Percentiles rank a stretch among this genome's conserved stretches.
Evolutionary conservation across 768 basidiomycete species (phyloP).

Genomic region (Dioszegia aurantiaca): DNA sequence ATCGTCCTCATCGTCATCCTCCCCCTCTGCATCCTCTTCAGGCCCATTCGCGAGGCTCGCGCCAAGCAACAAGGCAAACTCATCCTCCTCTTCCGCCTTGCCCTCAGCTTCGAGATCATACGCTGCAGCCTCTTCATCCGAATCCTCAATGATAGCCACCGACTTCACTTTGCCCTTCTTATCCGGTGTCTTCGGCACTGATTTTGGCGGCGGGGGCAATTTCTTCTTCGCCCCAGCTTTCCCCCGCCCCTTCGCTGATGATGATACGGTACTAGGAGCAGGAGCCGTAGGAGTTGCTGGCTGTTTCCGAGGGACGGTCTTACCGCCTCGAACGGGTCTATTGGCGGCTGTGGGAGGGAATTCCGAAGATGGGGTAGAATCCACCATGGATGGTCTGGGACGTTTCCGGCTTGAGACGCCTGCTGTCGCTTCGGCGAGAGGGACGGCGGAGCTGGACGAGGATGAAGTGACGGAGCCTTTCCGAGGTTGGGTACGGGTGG

Average conservation of each 20-base stretch:
- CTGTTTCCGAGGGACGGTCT: constrained; percentile 18
- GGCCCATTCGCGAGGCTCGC: constrained; percentile 29
- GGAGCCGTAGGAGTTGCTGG: not conserved
- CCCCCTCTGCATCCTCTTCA: constrained; percentile 25
- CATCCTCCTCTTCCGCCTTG: constrained; percentile 24
- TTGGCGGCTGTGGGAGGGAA: not conserved
- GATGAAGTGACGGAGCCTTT: constrained; percentile 1
- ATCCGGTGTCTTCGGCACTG: constrained; percentile 1
- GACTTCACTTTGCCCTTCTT: constrained; percentile 36
- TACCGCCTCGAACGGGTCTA: not conserved
- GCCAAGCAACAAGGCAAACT: constrained; percentile 41
- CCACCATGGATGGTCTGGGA: not conserved
- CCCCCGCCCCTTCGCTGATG: constrained; percentile 1
- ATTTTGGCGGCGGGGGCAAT: not conserved
- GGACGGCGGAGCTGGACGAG: constrained; percentile 1
- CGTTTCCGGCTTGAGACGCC: not conserved
- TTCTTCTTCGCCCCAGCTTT: constrained; percentile 16
- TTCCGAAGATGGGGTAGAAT: not conserved
- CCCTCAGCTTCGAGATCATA: constrained; percentile 9
- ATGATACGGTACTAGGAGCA: too few relatives aligned
- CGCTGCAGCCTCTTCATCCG: constrained; percentile 33
- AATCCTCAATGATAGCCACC: constrained; percentile 42
- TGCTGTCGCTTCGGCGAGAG: not conserved
- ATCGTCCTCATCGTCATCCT: constrained; percentile 23
- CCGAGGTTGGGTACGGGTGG: not conserved